Base-by-base conservation (phyloP, 306 rosid genomes). In the Carpinus fangiana region DNA sequence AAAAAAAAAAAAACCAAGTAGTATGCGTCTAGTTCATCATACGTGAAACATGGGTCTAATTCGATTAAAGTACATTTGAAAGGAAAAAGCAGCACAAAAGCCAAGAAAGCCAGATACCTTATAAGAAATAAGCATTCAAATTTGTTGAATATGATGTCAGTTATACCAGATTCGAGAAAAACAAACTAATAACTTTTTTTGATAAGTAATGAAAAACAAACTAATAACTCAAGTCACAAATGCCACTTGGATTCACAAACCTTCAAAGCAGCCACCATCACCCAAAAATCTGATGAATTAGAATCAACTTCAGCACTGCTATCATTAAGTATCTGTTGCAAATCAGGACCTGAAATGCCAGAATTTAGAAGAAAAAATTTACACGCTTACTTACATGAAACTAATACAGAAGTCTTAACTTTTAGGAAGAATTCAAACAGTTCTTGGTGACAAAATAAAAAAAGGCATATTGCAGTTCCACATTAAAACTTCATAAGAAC, bases 191-290 rank as follows among this genome's bases (percentile, higher is more conserved):
- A 64, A 73, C 68, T 14, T n/a, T n/a, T n/a, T n/a, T n/a, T n/a
- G n/a, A n/a, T n/a, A n/a, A n/a, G n/a, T n/a, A n/a, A n/a, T n/a
- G 51, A 67, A 12, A 72, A 66, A 77, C 75, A 65, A 50, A 70
- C 79, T 28, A 47, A 54, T 77, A 64, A 73, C 68, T 14, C 50
- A 78, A 66, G 75, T 56, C 77, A 43, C 2, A n/a, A 50, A 52
- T 45, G 66, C 51, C 82, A 66, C 55, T 52, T 54, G 79, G 60
- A 75, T 76, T 83, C 73, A 81, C 91, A 45, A 80, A 94, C 98
- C 98, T 95, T 95, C 78, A 95, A 82, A 41, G 99, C 97, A 83
- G 96, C 96, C 80, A 95, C 93, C 92, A 95, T 78, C 78, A 92
- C 89, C 99, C 99, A 95, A 91, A 93, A 93, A 78, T 93, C 91